Evolutionary conservation across 1,284 basidiomycete species (phyloP).

Genomic region (Papiliotrema laurentii): DNA sequence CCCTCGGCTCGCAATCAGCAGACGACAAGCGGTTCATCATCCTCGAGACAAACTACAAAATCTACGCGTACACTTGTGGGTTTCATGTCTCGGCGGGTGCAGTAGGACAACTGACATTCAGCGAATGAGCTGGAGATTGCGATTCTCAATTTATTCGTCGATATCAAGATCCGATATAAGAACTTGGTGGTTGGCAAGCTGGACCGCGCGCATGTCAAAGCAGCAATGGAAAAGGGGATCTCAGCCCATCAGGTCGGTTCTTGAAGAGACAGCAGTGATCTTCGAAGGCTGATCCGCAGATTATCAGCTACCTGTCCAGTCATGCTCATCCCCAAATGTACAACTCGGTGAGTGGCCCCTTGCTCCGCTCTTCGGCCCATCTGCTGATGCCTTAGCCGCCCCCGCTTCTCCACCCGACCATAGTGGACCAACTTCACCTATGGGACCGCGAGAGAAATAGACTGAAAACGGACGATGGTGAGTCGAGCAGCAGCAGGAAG

Average conservation of each 20-base stretch:
- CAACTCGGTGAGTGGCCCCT: slow-evolving; percentile 63
- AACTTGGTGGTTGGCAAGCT: slow-evolving; percentile 94
- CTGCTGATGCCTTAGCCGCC: slow-evolving; percentile 23
- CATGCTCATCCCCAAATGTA: slow-evolving; percentile 99
- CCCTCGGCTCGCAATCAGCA: slow-evolving; percentile 11
- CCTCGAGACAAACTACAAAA: slow-evolving; percentile 95
- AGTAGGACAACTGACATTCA: slow-evolving; percentile 34
- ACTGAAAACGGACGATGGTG: slow-evolving; percentile 79
- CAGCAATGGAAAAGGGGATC: slow-evolving; percentile 89
- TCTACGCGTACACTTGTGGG: slow-evolving; percentile 95
- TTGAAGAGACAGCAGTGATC: not conserved
- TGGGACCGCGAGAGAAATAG: slow-evolving; percentile 98
- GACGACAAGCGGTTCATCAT: slow-evolving; percentile 82
- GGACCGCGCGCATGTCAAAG: slow-evolving; percentile 91
- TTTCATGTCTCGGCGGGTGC: not conserved
- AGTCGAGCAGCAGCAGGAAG: slow-evolving; percentile 3
- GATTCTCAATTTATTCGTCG: slow-evolving; percentile 89
- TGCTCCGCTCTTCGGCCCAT: not conserved
- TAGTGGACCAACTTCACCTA: slow-evolving; percentile 94
- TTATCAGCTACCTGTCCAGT: slow-evolving; percentile 88
- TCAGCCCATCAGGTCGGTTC: slow-evolving; percentile 81
- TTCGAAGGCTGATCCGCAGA: slow-evolving; percentile 52
- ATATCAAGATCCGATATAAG: slow-evolving; percentile 87
- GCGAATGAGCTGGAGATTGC: slow-evolving; percentile 95
- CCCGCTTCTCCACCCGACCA: slow-evolving; percentile 53